These are phyloP conservation scores for Astragalus membranaceus DNA, from an alignment of 306 rosid genomes.

Conservation along the genomic window DNA sequence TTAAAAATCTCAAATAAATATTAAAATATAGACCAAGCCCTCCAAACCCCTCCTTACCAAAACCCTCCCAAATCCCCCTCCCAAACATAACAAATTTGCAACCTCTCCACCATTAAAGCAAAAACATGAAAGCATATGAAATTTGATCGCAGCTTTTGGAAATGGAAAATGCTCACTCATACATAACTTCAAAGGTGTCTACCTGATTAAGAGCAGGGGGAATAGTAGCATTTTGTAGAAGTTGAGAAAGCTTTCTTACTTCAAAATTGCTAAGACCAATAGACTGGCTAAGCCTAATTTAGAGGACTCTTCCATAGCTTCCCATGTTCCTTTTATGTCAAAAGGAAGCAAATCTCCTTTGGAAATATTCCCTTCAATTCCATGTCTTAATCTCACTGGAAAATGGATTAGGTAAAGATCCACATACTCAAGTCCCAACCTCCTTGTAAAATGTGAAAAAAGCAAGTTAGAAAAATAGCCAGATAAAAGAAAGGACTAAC, in stretches of 20 bases:
- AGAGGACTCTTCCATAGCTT: conserved; percentile 31
- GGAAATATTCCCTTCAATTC: neutral
- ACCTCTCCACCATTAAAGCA: too few relatives aligned
- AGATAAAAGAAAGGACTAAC: neutral
- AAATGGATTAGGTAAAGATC: conserved; percentile 37
- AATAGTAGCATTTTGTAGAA: conserved; percentile 15
- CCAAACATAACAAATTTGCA: too few relatives aligned
- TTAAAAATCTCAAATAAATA: too few relatives aligned
- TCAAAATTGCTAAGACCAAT: conserved; percentile 37
- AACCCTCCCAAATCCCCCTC: too few relatives aligned
- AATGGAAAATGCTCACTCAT: too few relatives aligned
- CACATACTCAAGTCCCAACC: conserved; percentile 37
- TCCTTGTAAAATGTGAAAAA: conserved; percentile 8
- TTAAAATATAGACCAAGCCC: too few relatives aligned
- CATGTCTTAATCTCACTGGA: conserved; percentile 32
- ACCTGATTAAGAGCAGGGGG: conserved; percentile 34
- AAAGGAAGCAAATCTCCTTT: conserved; percentile 25
- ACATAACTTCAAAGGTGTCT: neutral
- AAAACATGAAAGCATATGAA: too few relatives aligned
- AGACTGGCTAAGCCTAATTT: conserved; percentile 33
- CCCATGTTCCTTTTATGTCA: conserved; percentile 40
- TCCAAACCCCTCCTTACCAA: too few relatives aligned
- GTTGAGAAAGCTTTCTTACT: conserved; percentile 14
- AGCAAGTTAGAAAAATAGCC: neutral
- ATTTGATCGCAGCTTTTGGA: too few relatives aligned